Evolutionary conservation across 176 grass and related monocot species (phyloP), one percentile per base, ranked within the genome.

Genomic region (Puya raimondii): DNA sequence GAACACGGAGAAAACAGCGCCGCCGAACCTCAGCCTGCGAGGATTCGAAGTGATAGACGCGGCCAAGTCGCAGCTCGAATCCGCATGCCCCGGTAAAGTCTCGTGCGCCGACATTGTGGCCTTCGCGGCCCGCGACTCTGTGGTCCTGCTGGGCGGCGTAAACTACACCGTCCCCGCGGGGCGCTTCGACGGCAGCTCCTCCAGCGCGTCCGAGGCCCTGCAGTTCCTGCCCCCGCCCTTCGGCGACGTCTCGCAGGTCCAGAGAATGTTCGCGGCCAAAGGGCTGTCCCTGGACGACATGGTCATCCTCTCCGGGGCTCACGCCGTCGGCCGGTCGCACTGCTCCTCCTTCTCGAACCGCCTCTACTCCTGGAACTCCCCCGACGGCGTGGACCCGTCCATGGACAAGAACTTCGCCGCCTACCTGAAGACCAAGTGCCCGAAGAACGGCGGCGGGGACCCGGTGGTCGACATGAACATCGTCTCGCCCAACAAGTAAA

Each of bases 21-120:
- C 70, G 1, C 78, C 89, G 18, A 86, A 96, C 83, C 23, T 50
- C 0, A 88, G 82, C 71, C 51, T 88, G 0, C 87, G 85, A 0
- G 91, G 77, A 12, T 96, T 88, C 77, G 77, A 96, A 16, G 82
- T 88, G 10, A 81, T 91, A 66, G 71, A 96, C 67, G 23, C 10
- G 0, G 85, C 85, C 3, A 96, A 96, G 76, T 7, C 0, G 0
- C 59, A 12, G 1, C 18, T 90, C 2, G 86, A 90, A 64, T 20
- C 9, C 49, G 16, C 0, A 11, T 86, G 90, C 66, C 67, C 64
- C 0, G 50, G 72, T 4, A 20, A n/a, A 1, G 69, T 86, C 53
- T 86, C 86, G 16, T 87, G 83, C 68, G 81, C 87, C 21, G 87
- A 91, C 68, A 56, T 88, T 29, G 27, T 87, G 17, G 72, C 80